A percentile compares a stretch with the other conserved stretches of the same genome.
These are phyloP conservation scores for Leccinum ambiguum DNA, from an alignment of 1,284 basidiomycete genomes.

Conservation along the genomic window DNA sequence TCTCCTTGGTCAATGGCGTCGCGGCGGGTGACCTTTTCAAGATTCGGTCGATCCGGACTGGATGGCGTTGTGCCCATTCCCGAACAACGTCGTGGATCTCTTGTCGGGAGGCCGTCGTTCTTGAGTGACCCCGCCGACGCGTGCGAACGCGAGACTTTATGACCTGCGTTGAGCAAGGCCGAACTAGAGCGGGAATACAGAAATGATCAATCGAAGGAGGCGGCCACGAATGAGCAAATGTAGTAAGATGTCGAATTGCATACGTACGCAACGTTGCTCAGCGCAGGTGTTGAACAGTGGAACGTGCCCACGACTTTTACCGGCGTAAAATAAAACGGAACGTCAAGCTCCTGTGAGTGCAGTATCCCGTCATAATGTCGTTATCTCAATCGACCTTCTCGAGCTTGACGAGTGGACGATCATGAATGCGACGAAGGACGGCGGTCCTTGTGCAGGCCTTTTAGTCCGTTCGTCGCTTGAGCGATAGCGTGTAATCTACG, in stretches of 20 bases:
- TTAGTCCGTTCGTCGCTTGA: too few species aligned
- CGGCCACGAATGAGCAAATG: not conserved
- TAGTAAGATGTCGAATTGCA: not conserved
- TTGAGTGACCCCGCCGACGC: slow-evolving; percentile 89
- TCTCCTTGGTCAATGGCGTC: slow-evolving; percentile 62
- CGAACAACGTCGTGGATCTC: slow-evolving; percentile 85
- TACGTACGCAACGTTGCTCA: slow-evolving; percentile 74
- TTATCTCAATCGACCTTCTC: too few species aligned
- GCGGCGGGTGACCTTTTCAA: slow-evolving; percentile 69
- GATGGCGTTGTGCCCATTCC: slow-evolving; percentile 78
- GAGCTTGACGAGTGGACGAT: too few species aligned
- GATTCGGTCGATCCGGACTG: slow-evolving; percentile 83
- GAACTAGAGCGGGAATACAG: slow-evolving; percentile 50
- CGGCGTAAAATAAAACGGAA: slow-evolving; percentile 93
- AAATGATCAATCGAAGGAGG: not conserved
- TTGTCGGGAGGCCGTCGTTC: slow-evolving; percentile 72
- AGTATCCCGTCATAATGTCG: slow-evolving; percentile 6
- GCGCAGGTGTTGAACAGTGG: slow-evolving; percentile 77
- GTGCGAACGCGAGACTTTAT: slow-evolving; percentile 87
- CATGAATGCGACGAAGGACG: too few species aligned
- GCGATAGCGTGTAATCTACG: too few species aligned
- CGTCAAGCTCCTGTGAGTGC: slow-evolving; percentile 65
- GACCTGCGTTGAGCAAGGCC: slow-evolving; percentile 85
- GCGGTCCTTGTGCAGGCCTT: too few species aligned
- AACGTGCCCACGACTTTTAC: slow-evolving; percentile 80